A percentile compares a stretch with the other conserved stretches of the same genome.
Evolutionary conservation across 257 asterid species (phyloP).

Genomic region (Solanum appendiculatum): DNA sequence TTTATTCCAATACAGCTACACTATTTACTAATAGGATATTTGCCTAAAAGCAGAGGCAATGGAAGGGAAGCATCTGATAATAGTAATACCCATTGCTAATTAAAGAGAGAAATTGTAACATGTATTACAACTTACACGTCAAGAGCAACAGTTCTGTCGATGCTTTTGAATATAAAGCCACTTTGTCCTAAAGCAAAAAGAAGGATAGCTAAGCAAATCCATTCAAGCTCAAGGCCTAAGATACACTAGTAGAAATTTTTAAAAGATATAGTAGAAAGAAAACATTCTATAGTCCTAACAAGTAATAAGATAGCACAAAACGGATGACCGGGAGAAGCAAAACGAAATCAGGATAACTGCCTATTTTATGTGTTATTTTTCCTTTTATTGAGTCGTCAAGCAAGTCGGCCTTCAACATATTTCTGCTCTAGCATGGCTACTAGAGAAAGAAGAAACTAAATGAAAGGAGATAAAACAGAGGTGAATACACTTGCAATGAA

Average conservation of each 20-base stretch:
- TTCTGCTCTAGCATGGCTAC: not conserved
- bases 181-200: not conserved
- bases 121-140: not conserved
- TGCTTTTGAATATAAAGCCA: not conserved
- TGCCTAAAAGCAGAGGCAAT: not conserved
- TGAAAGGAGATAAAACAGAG: not conserved
- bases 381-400: not conserved
- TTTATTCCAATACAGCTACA: not conserved
- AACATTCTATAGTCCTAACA: not conserved
- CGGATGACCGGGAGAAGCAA: not conserved
- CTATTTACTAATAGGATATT: not conserved
- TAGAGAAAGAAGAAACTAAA: not conserved
- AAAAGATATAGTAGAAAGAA: not conserved
- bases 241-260: not conserved
- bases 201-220: not conserved
- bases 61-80: not conserved
- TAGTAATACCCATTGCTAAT: not conserved
- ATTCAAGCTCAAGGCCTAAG: not conserved
- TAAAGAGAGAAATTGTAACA: not conserved
- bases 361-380: not conserved
- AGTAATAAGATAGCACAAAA: not conserved
- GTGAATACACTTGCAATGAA: not conserved
- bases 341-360: not conserved
- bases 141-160: not conserved
- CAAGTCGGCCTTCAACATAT: not conserved